Base-by-base conservation (phyloP, 2,329 filamentous ascomycete genomes). In the Orbilia javanica region DNA sequence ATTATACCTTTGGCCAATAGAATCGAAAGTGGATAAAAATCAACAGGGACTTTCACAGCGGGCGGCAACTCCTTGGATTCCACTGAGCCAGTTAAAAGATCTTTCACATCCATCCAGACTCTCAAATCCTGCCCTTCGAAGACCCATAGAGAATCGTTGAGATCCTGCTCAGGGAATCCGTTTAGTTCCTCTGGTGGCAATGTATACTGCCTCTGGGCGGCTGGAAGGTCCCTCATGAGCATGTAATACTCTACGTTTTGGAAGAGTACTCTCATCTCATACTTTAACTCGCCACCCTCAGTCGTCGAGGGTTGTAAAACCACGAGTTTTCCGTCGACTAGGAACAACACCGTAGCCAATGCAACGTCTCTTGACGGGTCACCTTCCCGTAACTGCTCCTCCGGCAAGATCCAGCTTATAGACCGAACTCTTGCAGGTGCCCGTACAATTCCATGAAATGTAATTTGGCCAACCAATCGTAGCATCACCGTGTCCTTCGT, bases 311-410 rank as follows among this genome's bases (percentile, higher is more conserved):
- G 95, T 80, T 96, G 93, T 60, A 99, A 87, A 42, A 98, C 86
- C 10, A 98, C 96, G 20, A 99, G 89, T 83, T 99, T 99, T 31
- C 95, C 96, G 83, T 99, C 96, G 1, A 99, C 94, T n/a, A 99
- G 87, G 82, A 99, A 97, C 13, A 99, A 86, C 11, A 99, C 94
- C 0, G 94, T 97, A 6, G 96, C 96, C 68, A 95, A 92, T 11
- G 93, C 91, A 7, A 99, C 96, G 83, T 99, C 96, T 83, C 97
- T 93, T 0, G 96, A 96, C 10, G 96, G 96, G 83, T 99, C 96
- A 13, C 96, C 96, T 80, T 97, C 92, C 39, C 91, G 87, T 79
- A 97, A 87, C 83, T 99, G 96, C 79, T 90, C 90, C 81, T 98
- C 95, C 1, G 96, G 96, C 63, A 99, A 84, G 77, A 99, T 92